phyloP scores from a whole-genome alignment of 352 stramenopile genomes.

The Phytophthora agathidicida region DNA sequence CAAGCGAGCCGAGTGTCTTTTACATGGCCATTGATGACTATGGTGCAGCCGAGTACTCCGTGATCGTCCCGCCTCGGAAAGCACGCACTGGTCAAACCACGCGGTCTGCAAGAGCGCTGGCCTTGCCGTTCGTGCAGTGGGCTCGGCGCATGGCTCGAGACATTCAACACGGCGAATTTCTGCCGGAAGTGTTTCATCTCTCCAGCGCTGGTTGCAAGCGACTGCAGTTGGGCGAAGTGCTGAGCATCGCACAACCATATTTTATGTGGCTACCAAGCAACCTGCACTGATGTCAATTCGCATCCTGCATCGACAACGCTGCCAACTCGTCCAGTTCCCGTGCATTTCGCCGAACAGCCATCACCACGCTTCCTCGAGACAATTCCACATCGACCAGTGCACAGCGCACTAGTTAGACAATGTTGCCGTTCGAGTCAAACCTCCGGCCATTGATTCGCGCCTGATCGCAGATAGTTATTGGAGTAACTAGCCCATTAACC shows the following conservation, averaged over 20 bases:
- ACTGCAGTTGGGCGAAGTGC: constrained; percentile 1
- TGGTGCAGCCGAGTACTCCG: not conserved
- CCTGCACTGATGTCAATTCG: not conserved
- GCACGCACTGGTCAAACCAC: not conserved
- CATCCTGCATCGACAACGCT: no score
- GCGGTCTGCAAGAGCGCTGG: not conserved
- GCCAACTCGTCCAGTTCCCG: no score
- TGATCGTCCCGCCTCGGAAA: not conserved
- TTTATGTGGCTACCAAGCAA: not conserved
- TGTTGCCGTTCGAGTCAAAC: no score
- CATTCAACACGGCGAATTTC: not conserved
- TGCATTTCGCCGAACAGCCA: no score
- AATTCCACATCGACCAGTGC: no score
- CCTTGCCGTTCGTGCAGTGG: constrained; percentile 4
- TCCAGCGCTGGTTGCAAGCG: constrained; percentile 1
- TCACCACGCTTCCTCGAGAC: no score
- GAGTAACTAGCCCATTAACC: no score
- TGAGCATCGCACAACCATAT: not conserved
- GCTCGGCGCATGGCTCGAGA: not conserved
- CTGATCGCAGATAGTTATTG: no score
- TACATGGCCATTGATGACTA: not conserved
- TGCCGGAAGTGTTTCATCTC: constrained; percentile 4
- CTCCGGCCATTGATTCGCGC: no score
- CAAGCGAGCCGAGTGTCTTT: no score
- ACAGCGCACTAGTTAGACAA: no score